Percentiles rank a stretch among this genome's conserved stretches.
phyloP scores from a whole-genome alignment of 2,329 filamentous ascomycete genomes.

The Aureobasidium uvarum region DNA sequence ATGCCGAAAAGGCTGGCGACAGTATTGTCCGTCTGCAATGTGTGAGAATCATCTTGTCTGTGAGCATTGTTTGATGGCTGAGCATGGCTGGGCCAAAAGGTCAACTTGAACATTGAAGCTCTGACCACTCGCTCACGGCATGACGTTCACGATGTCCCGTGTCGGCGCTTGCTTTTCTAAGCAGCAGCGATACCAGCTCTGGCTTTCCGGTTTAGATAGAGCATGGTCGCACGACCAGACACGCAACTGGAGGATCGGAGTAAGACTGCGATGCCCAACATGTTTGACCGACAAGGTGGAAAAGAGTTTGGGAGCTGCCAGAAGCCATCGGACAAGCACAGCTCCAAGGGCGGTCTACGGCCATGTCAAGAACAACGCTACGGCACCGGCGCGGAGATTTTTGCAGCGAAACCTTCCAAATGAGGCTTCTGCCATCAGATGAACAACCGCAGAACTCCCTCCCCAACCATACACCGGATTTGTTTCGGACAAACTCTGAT shows the following conservation, averaged over 20 bases:
- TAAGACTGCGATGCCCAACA: not conserved
- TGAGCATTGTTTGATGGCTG: not conserved
- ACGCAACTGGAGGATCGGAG: not conserved
- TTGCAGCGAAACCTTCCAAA: slow-evolving; percentile 5
- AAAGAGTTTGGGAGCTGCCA: not conserved
- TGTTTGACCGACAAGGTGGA: not conserved
- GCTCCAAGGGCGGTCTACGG: not conserved
- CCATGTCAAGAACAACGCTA: slow-evolving; percentile 15
- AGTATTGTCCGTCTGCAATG: slow-evolving; percentile 17
- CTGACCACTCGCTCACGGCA: slow-evolving; percentile 12
- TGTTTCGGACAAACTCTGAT: slow-evolving; percentile 18
- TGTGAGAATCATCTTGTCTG: slow-evolving; percentile 20
- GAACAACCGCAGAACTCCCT: slow-evolving; percentile 5
- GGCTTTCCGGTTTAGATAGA: not conserved
- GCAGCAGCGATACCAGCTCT: not conserved
- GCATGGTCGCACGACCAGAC: not conserved
- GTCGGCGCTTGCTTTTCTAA: not conserved
- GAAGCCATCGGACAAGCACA: slow-evolving; percentile 3
- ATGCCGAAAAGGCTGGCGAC: slow-evolving; percentile 8
- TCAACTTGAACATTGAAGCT: slow-evolving; percentile 8
- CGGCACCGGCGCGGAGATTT: not conserved
- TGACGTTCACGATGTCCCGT: slow-evolving; percentile 17
- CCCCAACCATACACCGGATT: slow-evolving; percentile 7
- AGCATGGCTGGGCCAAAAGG: not conserved
- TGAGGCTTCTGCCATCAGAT: slow-evolving; percentile 2